Evolutionary conservation across 116 monocot genomes (phyloP), one percentile per base, ranked within the genome.

Genomic region (Iris pallida): DNA sequence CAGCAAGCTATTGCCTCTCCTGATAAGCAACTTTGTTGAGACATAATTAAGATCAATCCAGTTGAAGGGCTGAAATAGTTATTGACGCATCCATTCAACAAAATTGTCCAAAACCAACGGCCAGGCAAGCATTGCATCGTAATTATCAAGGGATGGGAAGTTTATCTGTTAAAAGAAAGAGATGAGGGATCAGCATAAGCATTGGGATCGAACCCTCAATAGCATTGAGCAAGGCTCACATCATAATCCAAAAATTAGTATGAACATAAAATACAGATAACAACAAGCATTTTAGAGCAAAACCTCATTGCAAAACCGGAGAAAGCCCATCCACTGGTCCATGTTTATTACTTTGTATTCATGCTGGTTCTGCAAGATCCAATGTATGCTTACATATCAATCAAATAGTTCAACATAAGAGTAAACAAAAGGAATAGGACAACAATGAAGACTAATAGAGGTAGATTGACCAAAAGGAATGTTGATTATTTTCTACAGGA

Each of bases 61-160:
- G 17, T 55, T 17, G 7, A 55, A 55, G 55, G 47, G 4, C 55
- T 68, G 80, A 20, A 65, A 56, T 55, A 73, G 65, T 5, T 71
- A 73, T 58, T 61, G 81, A 13, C 73, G 81, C 77, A 92, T 81
- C 97, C 92, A 97, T 17, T 97, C 97, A 6, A 92, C 97, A 85
- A 97, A 97, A 74, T 92, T 92, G 79, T 97, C 97, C 81, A 97
- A 83, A 78, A 97, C 80, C 71, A 97, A 74, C 18, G 92, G 97
- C 97, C 97, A 97, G 53, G 92, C 97, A 73, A 83, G 83, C 7
- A 69, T 73, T 3, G 83, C 30, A 68, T 97, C 87, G 19, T 97
- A 97, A 75, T 97, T 97, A 57, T 92, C 90, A 45, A 97, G 77
- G 3, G 83, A 85, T 15, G 92, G 92, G 61, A 87, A 97, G 61